Conservation (phyloP, 306 rosid genomes). For the Mucuna pruriens region DNA sequence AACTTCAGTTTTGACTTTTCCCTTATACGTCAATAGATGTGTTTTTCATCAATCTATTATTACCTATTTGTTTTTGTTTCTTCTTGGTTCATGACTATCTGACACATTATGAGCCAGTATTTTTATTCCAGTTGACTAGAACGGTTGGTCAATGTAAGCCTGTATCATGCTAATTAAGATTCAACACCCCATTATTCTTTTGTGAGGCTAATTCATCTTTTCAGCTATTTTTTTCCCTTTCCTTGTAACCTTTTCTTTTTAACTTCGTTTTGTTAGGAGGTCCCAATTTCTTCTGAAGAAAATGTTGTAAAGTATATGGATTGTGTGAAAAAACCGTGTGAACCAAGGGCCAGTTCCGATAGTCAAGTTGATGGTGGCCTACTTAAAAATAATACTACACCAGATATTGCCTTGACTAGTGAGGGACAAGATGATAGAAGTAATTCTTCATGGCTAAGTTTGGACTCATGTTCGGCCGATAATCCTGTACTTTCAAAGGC, state of each 20-base stretch:
- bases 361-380: slow-evolving; percentile 43
- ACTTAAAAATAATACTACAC: slow-evolving; percentile 39
- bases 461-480: slow-evolving; percentile 64
- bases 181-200: slow-evolving; percentile 15
- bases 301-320: slow-evolving; percentile 31
- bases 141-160: slow-evolving; percentile 8
- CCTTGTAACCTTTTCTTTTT: slow-evolving; percentile 18
- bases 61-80: slow-evolving; percentile 16
- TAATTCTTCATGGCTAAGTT: slow-evolving; percentile 66
- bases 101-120: slow-evolving; percentile 23
- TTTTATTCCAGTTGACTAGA: too few relatives aligned
- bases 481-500: slow-evolving; percentile 34
- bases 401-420: slow-evolving; percentile 49
- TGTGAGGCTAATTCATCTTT: slow-evolving; percentile 29
- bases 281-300: slow-evolving; percentile 42
- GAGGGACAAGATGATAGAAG: slow-evolving; percentile 60
- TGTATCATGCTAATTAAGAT: slow-evolving; percentile 12
- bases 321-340: slow-evolving; percentile 36
- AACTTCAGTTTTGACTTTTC: slow-evolving; percentile 22
- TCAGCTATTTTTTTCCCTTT: background rate
- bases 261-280: slow-evolving; percentile 54
- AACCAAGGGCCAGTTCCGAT: slow-evolving; percentile 42
- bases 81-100: slow-evolving; percentile 8
- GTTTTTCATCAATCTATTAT: slow-evolving; percentile 6
- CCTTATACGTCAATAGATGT: background rate